phyloP scores from a whole-genome alignment of 768 basidiomycete species.

The Serpula lacrymans region DNA sequence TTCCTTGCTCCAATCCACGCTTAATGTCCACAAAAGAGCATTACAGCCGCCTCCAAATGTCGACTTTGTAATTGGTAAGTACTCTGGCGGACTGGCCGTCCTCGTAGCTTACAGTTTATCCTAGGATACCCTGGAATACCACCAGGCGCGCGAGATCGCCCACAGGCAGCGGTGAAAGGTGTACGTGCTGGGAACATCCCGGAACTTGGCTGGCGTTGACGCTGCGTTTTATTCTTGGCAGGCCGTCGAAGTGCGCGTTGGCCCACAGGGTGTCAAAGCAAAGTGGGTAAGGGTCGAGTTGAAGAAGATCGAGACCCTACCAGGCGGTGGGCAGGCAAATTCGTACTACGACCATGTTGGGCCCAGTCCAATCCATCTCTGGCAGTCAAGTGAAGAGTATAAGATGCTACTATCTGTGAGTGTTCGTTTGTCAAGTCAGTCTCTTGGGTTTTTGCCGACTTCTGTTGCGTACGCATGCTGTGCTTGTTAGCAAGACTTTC shows the following conservation, averaged over 20 bases:
- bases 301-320: conserved; percentile 84
- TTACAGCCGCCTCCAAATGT: conserved; percentile 86
- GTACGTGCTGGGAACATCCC: conserved; percentile 46
- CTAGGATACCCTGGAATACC: conserved; percentile 87
- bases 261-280: conserved; percentile 73
- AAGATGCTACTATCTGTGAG: conserved; percentile 62
- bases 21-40: conserved; percentile 51
- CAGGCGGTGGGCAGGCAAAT: conserved; percentile 63
- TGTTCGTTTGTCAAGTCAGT: conserved; percentile 6
- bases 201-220: conserved; percentile 6
- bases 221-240: conserved; percentile 23
- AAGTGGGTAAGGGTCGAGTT: conserved; percentile 92
- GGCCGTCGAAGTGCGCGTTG: conserved; percentile 85
- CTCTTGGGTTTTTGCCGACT: neutral
- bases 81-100: conserved; percentile 2
- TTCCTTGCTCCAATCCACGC: neutral
- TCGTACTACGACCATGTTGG: conserved; percentile 81
- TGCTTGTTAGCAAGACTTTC: conserved; percentile 69
- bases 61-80: conserved; percentile 79
- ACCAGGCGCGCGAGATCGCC: conserved; percentile 68
- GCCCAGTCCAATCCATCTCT: conserved; percentile 76
- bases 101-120: conserved; percentile 12
- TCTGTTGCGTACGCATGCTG: conserved; percentile 6
- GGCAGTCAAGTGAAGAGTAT: conserved; percentile 79
- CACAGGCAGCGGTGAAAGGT: conserved; percentile 82